Base-by-base conservation (phyloP, 2,329 filamentous ascomycete species). In the Diaporthe longicolla region DNA sequence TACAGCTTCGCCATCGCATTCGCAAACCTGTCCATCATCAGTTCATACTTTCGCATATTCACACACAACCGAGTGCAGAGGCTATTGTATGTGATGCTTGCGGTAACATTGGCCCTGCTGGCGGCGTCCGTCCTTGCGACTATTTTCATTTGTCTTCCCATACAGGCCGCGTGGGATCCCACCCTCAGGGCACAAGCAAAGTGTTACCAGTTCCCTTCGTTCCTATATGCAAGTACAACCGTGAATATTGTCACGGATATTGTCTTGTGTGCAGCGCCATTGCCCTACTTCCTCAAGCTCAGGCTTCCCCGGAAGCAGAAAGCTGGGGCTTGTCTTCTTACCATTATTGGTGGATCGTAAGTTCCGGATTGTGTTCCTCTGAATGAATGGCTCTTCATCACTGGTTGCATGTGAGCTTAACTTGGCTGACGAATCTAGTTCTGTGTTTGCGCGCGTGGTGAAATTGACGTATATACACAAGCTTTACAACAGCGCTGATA, bases 1-100 rank as follows among this genome's bases (percentile, higher is more conserved):
- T 73, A 70, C 48, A 45, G 52, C 63, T 70, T 73, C n/a, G 72
- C 72, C 24, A 73, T 73, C 24, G 68, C 63, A 11, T 73, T 73
- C 19, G 66, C 72, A 26, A 73, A 73, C 21, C 35, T 73, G n/a
- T 66, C 58, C 35, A 70, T 73, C 72, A 73, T 73, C 65, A 70
- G 52, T 43, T 70, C 57, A 11, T 70, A 73, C 32, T 70, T 73
- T 6, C 72, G 72, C 55, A 73, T 73, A 52, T 70, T 73, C 17
- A 55, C 63, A 11, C 48, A 63, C 32, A 29, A 70, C 15, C 40
- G 57, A 32, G 11, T 70, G 7, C 72, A 73, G 43, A 55, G 40
- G 24, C 45, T 70, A 6, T 52, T 70, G 35, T 73, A 69, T 45
- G 72, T 10, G 9, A 57, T 70, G 29, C 15, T 73, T n/a, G 55